A percentile compares a stretch with the other conserved stretches of the same genome.
These are phyloP conservation scores for Arachnomyces sp. DNA, from an alignment of 2,329 filamentous ascomycete species.

Conservation along the genomic window DNA sequence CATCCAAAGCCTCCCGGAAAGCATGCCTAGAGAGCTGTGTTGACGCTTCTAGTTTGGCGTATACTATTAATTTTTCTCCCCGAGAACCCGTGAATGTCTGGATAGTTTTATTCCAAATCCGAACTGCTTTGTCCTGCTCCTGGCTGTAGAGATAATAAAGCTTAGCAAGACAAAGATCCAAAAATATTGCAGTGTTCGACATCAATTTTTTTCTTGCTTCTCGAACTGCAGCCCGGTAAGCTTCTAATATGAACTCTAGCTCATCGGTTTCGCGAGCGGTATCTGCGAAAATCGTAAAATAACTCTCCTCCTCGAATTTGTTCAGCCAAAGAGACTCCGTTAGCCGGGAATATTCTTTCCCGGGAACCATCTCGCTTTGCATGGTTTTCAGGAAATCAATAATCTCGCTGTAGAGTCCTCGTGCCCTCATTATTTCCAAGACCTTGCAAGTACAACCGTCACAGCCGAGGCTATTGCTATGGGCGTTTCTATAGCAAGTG, in stretches of 20 bases:
- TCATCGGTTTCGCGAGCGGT: slow-evolving; percentile 7
- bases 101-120: slow-evolving; percentile 9
- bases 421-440: too few relatives aligned
- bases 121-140: slow-evolving; percentile 7
- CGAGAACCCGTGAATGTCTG: slow-evolving; percentile 5
- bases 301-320: background rate
- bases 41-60: slow-evolving; percentile 3
- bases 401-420: slow-evolving; percentile 3
- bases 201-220: slow-evolving; percentile 7
- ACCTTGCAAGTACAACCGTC: slow-evolving; percentile 1
- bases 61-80: slow-evolving; percentile 1
- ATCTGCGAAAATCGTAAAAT: background rate
- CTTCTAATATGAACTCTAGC: slow-evolving; percentile 8
- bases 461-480: slow-evolving; percentile 1
- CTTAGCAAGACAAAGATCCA: slow-evolving; percentile 7
- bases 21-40: slow-evolving; percentile 6
- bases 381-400: slow-evolving; percentile 7
- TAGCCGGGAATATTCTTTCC: slow-evolving; percentile 3
- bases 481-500: slow-evolving; percentile 3
- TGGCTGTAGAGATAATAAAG: slow-evolving; percentile 6
- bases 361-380: slow-evolving; percentile 1
- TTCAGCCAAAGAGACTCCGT: slow-evolving; percentile 5
- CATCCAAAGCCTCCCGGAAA: slow-evolving; percentile 2
- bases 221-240: slow-evolving; percentile 6
- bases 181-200: background rate